Evolutionary conservation across 1,284 basidiomycete genomes (phyloP).

Genomic region (Puccinia hordei): DNA sequence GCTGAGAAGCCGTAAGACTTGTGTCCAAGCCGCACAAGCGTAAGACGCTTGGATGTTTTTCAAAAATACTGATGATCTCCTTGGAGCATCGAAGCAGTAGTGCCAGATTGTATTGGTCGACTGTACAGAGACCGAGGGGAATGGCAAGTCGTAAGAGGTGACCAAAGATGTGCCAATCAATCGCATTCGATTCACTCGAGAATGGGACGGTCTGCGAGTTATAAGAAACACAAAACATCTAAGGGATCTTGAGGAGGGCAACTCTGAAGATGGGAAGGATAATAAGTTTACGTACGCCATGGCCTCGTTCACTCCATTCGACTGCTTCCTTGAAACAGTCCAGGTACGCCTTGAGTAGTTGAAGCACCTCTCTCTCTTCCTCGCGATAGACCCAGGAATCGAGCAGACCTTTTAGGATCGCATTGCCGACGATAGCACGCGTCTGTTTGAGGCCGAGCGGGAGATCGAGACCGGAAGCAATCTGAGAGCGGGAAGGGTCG

Average conservation of each 20-base stretch:
- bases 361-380: slow-evolving; percentile 49
- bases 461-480: slow-evolving; percentile 12
- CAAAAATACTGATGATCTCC: slow-evolving; percentile 45
- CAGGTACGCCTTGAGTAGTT: slow-evolving; percentile 44
- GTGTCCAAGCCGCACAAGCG: slow-evolving; percentile 35
- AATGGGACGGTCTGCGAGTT: background rate
- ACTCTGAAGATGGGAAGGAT: too few relatives aligned
- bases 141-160: slow-evolving; percentile 38
- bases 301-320: slow-evolving; percentile 31
- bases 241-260: too few relatives aligned
- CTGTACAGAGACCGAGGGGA: slow-evolving; percentile 47
- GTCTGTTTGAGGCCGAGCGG: slow-evolving; percentile 25
- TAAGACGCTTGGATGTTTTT: slow-evolving; percentile 39
- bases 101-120: slow-evolving; percentile 49
- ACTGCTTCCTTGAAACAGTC: slow-evolving; percentile 47
- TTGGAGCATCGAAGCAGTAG: slow-evolving; percentile 47
- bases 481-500: too few relatives aligned
- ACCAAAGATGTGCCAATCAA: slow-evolving; percentile 44
- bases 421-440: slow-evolving; percentile 39
- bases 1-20: slow-evolving; percentile 28
- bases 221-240: background rate
- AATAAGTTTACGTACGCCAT: slow-evolving; percentile 39
- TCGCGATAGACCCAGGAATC: slow-evolving; percentile 48
- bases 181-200: slow-evolving; percentile 13
- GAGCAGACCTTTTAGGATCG: slow-evolving; percentile 36